A percentile compares a stretch with the other conserved stretches of the same genome.
These are phyloP conservation scores for Colletotrichum shisoi DNA, from an alignment of 2,329 filamentous ascomycete genomes.

Conservation along the genomic window DNA sequence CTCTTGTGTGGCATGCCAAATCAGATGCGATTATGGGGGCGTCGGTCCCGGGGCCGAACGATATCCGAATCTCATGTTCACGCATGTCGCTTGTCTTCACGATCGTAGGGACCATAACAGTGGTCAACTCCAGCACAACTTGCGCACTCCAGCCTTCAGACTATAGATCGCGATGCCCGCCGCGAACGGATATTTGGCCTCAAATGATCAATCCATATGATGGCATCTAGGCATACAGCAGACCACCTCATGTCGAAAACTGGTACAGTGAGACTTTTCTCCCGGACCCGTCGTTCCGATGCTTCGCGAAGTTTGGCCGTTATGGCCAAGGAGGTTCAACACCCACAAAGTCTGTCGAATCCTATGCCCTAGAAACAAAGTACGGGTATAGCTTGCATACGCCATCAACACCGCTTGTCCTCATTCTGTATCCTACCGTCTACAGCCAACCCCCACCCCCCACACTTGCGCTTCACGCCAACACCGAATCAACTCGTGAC, in stretches of 20 bases:
- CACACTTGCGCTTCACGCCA: conserved; percentile 14
- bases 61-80: conserved; percentile 12
- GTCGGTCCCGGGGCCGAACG: conserved; percentile 11
- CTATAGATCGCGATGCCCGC: conserved; percentile 5
- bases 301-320: not conserved
- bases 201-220: not conserved
- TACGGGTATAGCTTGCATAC: conserved; percentile 2
- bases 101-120: conserved; percentile 3
- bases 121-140: conserved; percentile 22
- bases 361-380: conserved; percentile 6
- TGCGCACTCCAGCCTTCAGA: conserved; percentile 10
- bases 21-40: conserved; percentile 17
- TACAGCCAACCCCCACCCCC: conserved; percentile 1
- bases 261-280: not conserved
- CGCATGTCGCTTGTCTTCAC: not conserved
- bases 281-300: not conserved
- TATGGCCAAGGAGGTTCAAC: conserved; percentile 4
- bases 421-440: conserved; percentile 4
- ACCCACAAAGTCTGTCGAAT: not conserved
- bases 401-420: conserved; percentile 14
- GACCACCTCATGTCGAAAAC: not conserved
- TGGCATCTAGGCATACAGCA: not conserved
- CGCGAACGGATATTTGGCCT: conserved; percentile 17
- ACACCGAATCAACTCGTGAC: not conserved
- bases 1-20: conserved; percentile 9